Conservation (phyloP, 331 rosid species). For the Malus hybrid region DNA sequence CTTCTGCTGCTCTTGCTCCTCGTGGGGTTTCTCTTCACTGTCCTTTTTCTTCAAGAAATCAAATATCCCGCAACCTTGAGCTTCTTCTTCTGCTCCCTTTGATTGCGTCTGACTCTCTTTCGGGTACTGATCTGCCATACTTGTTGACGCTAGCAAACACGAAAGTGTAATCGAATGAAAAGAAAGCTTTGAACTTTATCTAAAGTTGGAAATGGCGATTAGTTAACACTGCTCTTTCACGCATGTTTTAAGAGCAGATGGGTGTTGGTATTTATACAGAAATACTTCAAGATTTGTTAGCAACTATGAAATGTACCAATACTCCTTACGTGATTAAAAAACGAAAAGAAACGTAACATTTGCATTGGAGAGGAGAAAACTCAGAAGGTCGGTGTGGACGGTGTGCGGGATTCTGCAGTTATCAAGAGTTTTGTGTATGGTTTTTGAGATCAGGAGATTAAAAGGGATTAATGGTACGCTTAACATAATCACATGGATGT, state of each 20-base stretch:
- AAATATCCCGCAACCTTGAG: constrained; percentile 16
- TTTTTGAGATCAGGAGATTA: constrained; percentile 12
- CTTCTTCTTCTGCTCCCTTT: constrained; percentile 11
- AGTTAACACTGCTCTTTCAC: background rate
- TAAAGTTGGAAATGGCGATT: background rate
- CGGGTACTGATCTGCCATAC: constrained; percentile 26
- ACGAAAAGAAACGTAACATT: background rate
- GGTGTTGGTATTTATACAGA: constrained; percentile 8
- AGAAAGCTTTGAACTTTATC: background rate
- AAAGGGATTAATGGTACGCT: background rate
- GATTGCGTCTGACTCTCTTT: background rate
- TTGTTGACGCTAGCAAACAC: background rate
- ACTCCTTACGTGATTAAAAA: background rate
- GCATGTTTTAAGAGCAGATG: background rate
- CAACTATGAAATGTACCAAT: background rate
- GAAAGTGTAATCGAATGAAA: background rate
- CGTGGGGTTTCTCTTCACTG: constrained; percentile 8
- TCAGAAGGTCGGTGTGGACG: constrained; percentile 17
- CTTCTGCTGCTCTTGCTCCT: background rate
- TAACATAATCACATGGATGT: constrained; percentile 11
- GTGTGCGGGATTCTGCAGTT: constrained; percentile 4
- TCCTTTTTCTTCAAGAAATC: constrained; percentile 25
- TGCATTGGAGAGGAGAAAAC: background rate
- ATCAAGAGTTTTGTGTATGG: constrained; percentile 12
- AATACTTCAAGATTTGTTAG: background rate